Conservation (phyloP, 2,329 filamentous ascomycete species). For the Pseudogymnoascus sp. region DNA sequence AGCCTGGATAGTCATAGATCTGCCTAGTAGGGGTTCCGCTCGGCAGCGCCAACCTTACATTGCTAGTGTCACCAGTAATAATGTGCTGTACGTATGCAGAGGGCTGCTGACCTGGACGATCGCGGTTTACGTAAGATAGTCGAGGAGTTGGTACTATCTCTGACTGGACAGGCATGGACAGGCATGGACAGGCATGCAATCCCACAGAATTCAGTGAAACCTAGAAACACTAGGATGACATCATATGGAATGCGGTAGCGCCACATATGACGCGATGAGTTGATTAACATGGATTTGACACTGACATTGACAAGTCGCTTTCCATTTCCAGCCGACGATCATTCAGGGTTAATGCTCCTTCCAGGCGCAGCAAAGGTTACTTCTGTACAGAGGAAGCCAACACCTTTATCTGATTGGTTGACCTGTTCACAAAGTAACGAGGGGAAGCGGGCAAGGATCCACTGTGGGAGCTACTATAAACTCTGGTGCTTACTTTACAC, state of each 20-base stretch:
- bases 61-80: not conserved
- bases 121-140: not conserved
- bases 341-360: not conserved
- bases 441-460: too few relatives aligned
- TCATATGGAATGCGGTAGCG: not conserved
- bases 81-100: not conserved
- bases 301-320: not conserved
- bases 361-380: not conserved
- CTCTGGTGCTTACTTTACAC: too few relatives aligned
- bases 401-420: not conserved
- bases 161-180: not conserved
- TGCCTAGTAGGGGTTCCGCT: not conserved
- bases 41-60: not conserved
- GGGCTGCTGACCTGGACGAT: not conserved
- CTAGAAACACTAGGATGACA: not conserved
- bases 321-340: not conserved
- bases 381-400: not conserved
- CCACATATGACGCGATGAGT: not conserved
- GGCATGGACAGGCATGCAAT: not conserved
- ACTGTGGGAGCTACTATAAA: too few relatives aligned
- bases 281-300: not conserved
- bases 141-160: not conserved
- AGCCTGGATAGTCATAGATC: not conserved
- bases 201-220: not conserved
- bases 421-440: too few relatives aligned